Percentiles rank a stretch among this genome's conserved stretches.
Evolutionary conservation across 805 yeast species (phyloP).

Genomic region (Schizosaccharomyces lindneri): DNA sequence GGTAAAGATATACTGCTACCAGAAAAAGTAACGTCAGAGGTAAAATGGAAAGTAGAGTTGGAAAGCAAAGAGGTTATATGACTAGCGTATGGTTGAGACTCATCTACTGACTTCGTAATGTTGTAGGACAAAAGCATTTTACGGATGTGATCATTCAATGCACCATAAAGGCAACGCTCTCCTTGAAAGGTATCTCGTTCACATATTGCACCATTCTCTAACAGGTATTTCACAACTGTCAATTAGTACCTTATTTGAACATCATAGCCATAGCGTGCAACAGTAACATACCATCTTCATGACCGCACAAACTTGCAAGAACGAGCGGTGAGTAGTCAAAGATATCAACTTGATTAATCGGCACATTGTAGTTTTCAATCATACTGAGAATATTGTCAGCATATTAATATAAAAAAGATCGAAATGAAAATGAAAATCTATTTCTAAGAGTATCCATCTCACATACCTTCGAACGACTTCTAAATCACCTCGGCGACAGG

Average conservation of each 20-base stretch:
- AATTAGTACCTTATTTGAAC: not conserved
- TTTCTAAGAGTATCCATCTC: not conserved
- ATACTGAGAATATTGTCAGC: not conserved
- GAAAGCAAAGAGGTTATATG: conserved; percentile 29
- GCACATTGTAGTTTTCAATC: not conserved
- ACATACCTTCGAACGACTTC: conserved; percentile 22
- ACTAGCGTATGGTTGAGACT: conserved; percentile 45
- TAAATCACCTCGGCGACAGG: conserved; percentile 45
- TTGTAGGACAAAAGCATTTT: conserved; percentile 32
- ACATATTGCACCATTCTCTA: conserved; percentile 48
- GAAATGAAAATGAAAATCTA: no score
- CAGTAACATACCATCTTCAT: conserved; percentile 15
- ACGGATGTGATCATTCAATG: conserved; percentile 41
- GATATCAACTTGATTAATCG: conserved; percentile 31
- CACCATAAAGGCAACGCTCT: conserved; percentile 55
- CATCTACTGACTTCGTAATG: conserved; percentile 42
- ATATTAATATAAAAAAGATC: not conserved
- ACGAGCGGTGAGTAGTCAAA: conserved; percentile 58
- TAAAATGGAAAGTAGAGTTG: conserved; percentile 1
- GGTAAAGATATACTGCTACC: conserved; percentile 1
- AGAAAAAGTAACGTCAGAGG: not conserved
- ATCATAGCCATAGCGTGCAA: not conserved
- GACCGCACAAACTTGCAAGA: conserved; percentile 55
- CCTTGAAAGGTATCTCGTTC: conserved; percentile 68
- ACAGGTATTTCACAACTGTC: conserved; percentile 29